Evolutionary conservation across 2,329 filamentous ascomycete genomes (phyloP).

Genomic region (Huntiella decipiens): DNA sequence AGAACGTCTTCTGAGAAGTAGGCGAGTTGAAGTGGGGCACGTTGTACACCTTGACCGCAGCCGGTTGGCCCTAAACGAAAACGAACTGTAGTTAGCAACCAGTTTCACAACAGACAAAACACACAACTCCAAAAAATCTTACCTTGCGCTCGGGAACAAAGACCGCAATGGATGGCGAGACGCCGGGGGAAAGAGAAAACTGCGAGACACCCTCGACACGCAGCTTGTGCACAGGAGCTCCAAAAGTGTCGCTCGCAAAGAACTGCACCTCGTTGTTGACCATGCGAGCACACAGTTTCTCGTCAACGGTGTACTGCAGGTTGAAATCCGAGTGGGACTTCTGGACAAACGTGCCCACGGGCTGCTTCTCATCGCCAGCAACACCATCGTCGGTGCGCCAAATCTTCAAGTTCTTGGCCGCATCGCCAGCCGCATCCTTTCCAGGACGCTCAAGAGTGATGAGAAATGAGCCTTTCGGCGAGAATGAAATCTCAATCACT

Average conservation of each 20-base stretch:
- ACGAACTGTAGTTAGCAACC: background rate
- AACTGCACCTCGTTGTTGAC: slow-evolving; percentile 98
- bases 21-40: slow-evolving; percentile 69
- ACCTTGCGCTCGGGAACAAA: slow-evolving; percentile 95
- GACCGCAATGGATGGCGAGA: slow-evolving; percentile 80
- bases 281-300: slow-evolving; percentile 76
- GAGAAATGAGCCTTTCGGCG: slow-evolving; percentile 74
- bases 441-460: slow-evolving; percentile 90
- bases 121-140: slow-evolving; percentile 15
- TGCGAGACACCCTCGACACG: slow-evolving; percentile 76
- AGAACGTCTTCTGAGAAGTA: slow-evolving; percentile 95
- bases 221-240: slow-evolving; percentile 86
- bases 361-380: slow-evolving; percentile 44
- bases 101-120: slow-evolving; percentile 11
- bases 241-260: slow-evolving; percentile 72
- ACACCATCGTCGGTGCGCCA: slow-evolving; percentile 65
- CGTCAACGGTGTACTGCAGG: slow-evolving; percentile 86
- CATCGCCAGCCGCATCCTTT: slow-evolving; percentile 52
- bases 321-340: slow-evolving; percentile 95
- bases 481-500: slow-evolving; percentile 90
- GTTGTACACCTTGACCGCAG: slow-evolving; percentile 83
- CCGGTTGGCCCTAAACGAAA: slow-evolving; percentile 57
- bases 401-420: slow-evolving; percentile 62
- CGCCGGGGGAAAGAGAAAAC: slow-evolving; percentile 76
- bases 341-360: slow-evolving; percentile 81